These are phyloP conservation scores for Fusarium goolgardi DNA, from an alignment of 2,329 filamentous ascomycete genomes.

Conservation along the genomic window DNA sequence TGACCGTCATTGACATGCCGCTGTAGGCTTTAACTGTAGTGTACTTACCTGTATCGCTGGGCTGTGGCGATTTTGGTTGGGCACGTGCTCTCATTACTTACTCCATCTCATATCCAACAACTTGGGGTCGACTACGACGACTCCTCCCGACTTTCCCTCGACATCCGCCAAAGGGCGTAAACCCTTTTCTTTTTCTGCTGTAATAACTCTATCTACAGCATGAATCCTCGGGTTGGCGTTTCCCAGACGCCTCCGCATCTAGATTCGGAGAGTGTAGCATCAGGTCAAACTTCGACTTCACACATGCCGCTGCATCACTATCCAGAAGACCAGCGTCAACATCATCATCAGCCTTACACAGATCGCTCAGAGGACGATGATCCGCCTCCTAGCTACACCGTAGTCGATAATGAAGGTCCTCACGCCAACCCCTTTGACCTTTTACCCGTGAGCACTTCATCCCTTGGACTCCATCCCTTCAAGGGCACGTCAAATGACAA, in stretches of 20 bases:
- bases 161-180: slow-evolving; percentile 16
- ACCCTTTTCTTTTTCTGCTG: not conserved
- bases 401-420: slow-evolving; percentile 35
- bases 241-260: slow-evolving; percentile 28
- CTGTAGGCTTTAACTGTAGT: not conserved
- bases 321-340: slow-evolving; percentile 32
- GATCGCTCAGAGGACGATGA: slow-evolving; percentile 29
- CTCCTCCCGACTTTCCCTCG: slow-evolving; percentile 16
- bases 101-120: slow-evolving; percentile 8
- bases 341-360: slow-evolving; percentile 21
- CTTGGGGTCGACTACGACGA: slow-evolving; percentile 7
- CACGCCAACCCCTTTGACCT: slow-evolving; percentile 30
- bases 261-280: slow-evolving; percentile 30
- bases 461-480: slow-evolving; percentile 45
- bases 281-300: slow-evolving; percentile 29
- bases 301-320: slow-evolving; percentile 38
- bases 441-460: slow-evolving; percentile 30
- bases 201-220: not conserved
- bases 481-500: slow-evolving; percentile 50
- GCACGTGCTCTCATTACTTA: slow-evolving; percentile 32
- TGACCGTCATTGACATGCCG: not conserved
- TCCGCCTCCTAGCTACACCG: slow-evolving; percentile 39
- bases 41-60: not conserved
- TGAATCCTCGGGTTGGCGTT: slow-evolving; percentile 21
- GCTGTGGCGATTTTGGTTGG: slow-evolving; percentile 34